A percentile compares a stretch with the other conserved stretches of the same genome.
These are phyloP conservation scores for Cerrena zonata DNA, from an alignment of 1,284 basidiomycete genomes.

Conservation along the genomic window DNA sequence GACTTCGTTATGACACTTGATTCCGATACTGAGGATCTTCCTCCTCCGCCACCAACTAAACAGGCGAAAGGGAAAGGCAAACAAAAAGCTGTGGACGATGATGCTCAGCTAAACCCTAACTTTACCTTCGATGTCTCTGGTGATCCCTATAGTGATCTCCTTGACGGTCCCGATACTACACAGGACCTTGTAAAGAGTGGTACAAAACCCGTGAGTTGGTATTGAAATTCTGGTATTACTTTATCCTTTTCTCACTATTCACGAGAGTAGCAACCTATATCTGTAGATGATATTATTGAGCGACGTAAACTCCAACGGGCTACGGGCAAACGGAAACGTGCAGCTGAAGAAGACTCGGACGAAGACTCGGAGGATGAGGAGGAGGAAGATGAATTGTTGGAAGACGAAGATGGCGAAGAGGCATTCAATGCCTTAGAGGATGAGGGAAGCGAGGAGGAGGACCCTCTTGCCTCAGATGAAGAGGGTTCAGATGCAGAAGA, in stretches of 20 bases:
- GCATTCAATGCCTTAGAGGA: conserved; percentile 27
- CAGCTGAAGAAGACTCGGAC: conserved; percentile 26
- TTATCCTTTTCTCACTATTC: conserved; percentile 5
- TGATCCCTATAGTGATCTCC: conserved; percentile 57
- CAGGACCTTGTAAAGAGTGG: conserved; percentile 57
- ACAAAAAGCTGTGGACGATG: conserved; percentile 34
- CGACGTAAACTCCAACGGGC: conserved; percentile 46
- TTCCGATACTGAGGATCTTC: conserved; percentile 61
- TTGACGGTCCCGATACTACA: conserved; percentile 35
- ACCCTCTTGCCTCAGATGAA: conserved; percentile 44
- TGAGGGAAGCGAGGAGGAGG: conserved; percentile 35
- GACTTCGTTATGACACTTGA: conserved; percentile 81
- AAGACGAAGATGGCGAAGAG: conserved; percentile 30
- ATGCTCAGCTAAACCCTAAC: conserved; percentile 67
- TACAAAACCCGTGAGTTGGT: conserved; percentile 54
- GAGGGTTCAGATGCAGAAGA: conserved; percentile 42
- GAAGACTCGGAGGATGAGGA: conserved; percentile 26
- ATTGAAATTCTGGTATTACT: conserved; percentile 6
- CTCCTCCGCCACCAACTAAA: conserved; percentile 18
- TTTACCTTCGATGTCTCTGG: conserved; percentile 79
- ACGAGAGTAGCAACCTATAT: conserved; percentile 62
- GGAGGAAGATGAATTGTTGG: conserved; percentile 31
- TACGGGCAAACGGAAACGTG: conserved; percentile 56
- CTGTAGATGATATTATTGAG: conserved; percentile 88
- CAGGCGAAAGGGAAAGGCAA: conserved; percentile 19